Evolutionary conservation across 2,329 filamentous ascomycete species (phyloP).

Genomic region (Cladophialophora psammophila): DNA sequence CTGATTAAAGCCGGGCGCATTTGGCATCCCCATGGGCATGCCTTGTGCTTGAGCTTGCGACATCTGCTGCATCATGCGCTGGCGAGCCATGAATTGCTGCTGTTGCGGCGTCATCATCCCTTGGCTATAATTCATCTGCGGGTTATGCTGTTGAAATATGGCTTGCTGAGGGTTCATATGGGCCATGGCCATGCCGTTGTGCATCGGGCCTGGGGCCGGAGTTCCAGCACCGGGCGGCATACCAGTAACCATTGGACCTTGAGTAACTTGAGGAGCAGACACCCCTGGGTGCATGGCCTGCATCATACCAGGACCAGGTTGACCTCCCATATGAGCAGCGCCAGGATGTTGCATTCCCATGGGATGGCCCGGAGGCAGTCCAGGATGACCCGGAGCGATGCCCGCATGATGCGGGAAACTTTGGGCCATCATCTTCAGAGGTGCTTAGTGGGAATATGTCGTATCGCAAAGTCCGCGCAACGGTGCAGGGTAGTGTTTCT

Average conservation of each 20-base stretch:
- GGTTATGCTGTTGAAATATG: slow-evolving; percentile 59
- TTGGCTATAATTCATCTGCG: slow-evolving; percentile 41
- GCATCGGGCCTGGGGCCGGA: slow-evolving; percentile 57
- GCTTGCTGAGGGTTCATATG: slow-evolving; percentile 66
- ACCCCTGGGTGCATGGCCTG: slow-evolving; percentile 69
- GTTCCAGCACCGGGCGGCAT: slow-evolving; percentile 67
- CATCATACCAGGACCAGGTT: slow-evolving; percentile 58
- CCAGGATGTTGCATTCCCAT: slow-evolving; percentile 66
- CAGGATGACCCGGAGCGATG: slow-evolving; percentile 63
- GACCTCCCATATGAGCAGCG: slow-evolving; percentile 60
- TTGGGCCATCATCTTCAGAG: slow-evolving; percentile 63
- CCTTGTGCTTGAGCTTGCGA: slow-evolving; percentile 34
- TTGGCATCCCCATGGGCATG: slow-evolving; percentile 38
- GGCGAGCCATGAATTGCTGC: slow-evolving; percentile 45
- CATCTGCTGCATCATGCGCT: slow-evolving; percentile 39
- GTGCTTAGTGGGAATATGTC: slow-evolving; percentile 16
- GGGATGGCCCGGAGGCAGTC: slow-evolving; percentile 66
- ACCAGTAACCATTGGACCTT: slow-evolving; percentile 69
- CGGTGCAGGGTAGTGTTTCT: slow-evolving; percentile 2
- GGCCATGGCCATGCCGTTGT: slow-evolving; percentile 65
- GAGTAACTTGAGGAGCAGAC: slow-evolving; percentile 66
- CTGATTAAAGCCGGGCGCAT: slow-evolving; percentile 42
- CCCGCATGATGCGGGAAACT: slow-evolving; percentile 64
- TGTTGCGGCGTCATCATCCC: slow-evolving; percentile 40
- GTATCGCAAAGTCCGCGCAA: slow-evolving; percentile 10